Conservation (phyloP, 1,284 basidiomycete genomes). For the Sanguinoderma infundibulare region DNA sequence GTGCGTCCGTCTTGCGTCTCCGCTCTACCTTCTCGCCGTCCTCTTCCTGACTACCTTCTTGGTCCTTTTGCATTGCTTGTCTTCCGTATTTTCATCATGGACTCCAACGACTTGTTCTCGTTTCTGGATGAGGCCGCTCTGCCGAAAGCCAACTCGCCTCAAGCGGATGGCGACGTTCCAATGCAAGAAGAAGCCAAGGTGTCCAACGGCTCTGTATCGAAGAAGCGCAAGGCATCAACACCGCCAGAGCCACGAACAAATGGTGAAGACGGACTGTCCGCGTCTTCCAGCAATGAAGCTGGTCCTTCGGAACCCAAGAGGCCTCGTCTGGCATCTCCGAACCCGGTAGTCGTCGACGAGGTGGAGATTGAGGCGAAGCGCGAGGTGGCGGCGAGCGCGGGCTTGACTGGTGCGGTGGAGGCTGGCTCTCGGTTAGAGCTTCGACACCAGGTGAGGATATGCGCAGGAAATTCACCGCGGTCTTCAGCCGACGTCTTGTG, state of each 20-base stretch:
- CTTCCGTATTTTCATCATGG: constrained; percentile 14
- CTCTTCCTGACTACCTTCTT: no score
- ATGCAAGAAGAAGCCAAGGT: constrained; percentile 25
- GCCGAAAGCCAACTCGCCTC: constrained; percentile 25
- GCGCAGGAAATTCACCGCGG: background rate
- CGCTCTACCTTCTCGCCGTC: no score
- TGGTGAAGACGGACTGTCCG: constrained; percentile 13
- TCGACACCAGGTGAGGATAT: constrained; percentile 69
- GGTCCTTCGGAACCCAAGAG: constrained; percentile 47
- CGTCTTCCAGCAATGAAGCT: constrained; percentile 25
- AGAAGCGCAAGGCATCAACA: constrained; percentile 35
- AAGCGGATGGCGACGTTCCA: constrained; percentile 20
- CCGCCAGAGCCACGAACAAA: constrained; percentile 15
- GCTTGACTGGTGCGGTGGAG: constrained; percentile 73
- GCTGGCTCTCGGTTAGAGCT: constrained; percentile 74
- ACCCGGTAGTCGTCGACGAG: constrained; percentile 84
- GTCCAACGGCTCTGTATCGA: constrained; percentile 17
- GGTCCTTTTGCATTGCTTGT: background rate
- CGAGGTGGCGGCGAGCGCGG: constrained; percentile 85
- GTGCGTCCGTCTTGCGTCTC: no score
- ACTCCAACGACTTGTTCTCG: constrained; percentile 44
- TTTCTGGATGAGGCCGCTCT: constrained; percentile 44
- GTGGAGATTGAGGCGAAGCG: constrained; percentile 90
- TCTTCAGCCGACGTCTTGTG: background rate
- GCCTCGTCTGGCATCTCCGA: constrained; percentile 55